A percentile compares a stretch with the other conserved stretches of the same genome.
Conservation (phyloP, 768 basidiomycete species). For the Mycena albidolilacea region DNA sequence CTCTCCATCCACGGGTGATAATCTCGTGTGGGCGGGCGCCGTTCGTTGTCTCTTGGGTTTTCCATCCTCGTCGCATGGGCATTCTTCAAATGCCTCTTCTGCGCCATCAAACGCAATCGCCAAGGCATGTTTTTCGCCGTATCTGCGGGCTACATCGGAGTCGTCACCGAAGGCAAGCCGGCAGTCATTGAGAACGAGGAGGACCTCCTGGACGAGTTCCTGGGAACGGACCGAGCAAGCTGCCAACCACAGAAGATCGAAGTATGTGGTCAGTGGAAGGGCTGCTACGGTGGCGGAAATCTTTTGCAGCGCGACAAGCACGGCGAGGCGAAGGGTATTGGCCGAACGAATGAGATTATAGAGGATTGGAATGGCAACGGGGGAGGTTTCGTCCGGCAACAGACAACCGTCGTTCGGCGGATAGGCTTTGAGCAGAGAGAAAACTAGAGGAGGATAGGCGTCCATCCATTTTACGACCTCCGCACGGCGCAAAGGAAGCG, state of each 20-base stretch:
- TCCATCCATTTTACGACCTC: conserved; percentile 61
- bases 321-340: conserved; percentile 67
- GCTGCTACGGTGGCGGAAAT: conserved; percentile 59
- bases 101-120: conserved; percentile 74
- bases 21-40: conserved; percentile 59
- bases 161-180: conserved; percentile 47
- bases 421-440: conserved; percentile 63
- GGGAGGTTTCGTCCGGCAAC: conserved; percentile 50
- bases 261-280: conserved; percentile 59
- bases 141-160: conserved; percentile 47
- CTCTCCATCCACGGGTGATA: conserved; percentile 54
- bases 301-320: conserved; percentile 73
- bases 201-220: conserved; percentile 69
- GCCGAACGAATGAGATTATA: conserved; percentile 68
- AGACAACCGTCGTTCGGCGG: conserved; percentile 56
- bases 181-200: conserved; percentile 71
- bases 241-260: conserved; percentile 67
- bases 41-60: conserved; percentile 61
- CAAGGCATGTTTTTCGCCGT: conserved; percentile 70
- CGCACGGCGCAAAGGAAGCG: conserved; percentile 46
- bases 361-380: conserved; percentile 54
- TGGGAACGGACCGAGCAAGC: conserved; percentile 66
- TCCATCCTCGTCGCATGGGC: conserved; percentile 77
- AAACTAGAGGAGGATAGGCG: conserved; percentile 67
- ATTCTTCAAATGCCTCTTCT: conserved; percentile 77